Conservation (phyloP, 2,329 filamentous ascomycete genomes). For the Aspergillus ochraceoroseus region DNA sequence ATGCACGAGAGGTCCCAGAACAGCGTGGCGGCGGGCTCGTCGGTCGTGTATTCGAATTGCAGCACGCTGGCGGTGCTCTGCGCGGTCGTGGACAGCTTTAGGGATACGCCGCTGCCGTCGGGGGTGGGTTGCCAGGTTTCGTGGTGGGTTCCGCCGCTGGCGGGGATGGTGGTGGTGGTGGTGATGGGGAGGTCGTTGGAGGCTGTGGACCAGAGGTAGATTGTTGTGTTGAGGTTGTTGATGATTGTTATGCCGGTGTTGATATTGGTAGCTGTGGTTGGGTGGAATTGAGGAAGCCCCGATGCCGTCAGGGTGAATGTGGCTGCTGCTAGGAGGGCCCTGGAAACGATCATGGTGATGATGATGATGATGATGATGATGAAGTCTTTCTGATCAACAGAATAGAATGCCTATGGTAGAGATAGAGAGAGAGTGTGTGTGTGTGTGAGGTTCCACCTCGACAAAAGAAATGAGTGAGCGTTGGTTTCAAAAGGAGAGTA, state of each 20-base stretch:
- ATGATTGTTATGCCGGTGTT: slow-evolving; percentile 7
- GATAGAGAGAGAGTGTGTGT: background rate
- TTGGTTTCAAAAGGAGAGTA: slow-evolving; percentile 1
- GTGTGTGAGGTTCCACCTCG: slow-evolving; percentile 11
- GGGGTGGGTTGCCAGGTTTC: slow-evolving; percentile 3
- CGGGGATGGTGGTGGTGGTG: background rate
- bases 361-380: background rate
- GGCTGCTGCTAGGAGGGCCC: background rate
- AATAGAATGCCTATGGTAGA: no score
- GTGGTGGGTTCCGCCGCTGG: slow-evolving; percentile 3
- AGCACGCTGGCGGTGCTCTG: slow-evolving; percentile 22
- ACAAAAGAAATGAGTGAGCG: background rate
- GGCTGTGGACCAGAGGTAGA: slow-evolving; percentile 7
- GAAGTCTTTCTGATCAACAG: slow-evolving; percentile 10
- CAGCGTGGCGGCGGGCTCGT: slow-evolving; percentile 30
- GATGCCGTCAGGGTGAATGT: slow-evolving; percentile 5
- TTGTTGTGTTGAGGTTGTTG: slow-evolving; percentile 6
- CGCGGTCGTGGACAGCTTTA: slow-evolving; percentile 34
- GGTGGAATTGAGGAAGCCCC: background rate
- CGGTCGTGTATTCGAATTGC: slow-evolving; percentile 40
- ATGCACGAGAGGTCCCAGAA: slow-evolving; percentile 43
- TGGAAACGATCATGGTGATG: slow-evolving; percentile 9
- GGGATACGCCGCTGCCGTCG: slow-evolving; percentile 30
- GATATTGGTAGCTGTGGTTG: slow-evolving; percentile 1
- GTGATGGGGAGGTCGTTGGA: no score